A percentile compares a stretch with the other conserved stretches of the same genome.
phyloP scores from a whole-genome alignment of 2,329 filamentous ascomycete genomes.

The Chaetomiaceae sp. region DNA sequence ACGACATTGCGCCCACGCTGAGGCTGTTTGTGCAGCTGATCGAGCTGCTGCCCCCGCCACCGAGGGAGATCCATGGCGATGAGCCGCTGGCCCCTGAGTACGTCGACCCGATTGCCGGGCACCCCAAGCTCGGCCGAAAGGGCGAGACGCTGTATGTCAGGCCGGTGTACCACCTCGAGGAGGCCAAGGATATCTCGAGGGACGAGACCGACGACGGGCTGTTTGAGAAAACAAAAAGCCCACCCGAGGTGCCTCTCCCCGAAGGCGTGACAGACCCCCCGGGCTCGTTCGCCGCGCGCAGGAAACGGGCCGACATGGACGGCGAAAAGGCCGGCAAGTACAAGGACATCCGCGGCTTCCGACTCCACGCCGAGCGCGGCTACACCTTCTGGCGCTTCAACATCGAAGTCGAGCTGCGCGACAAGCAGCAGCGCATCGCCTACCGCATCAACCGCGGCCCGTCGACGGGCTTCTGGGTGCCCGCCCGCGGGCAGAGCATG shows the following conservation, averaged over 20 bases:
- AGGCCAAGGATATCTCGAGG: conserved; percentile 71
- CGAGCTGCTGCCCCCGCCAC: conserved; percentile 74
- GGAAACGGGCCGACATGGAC: conserved; percentile 55
- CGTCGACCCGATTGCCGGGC: conserved; percentile 82
- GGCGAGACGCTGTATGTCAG: conserved; percentile 85
- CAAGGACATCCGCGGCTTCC: conserved; percentile 75
- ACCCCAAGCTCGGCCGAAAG: conserved; percentile 78
- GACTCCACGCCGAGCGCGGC: conserved; percentile 79
- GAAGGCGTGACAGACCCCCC: conserved; percentile 45
- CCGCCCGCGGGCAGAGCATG: conserved; percentile 78
- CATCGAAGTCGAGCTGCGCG: conserved; percentile 80
- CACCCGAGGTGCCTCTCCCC: conserved; percentile 42
- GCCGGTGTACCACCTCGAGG: conserved; percentile 80
- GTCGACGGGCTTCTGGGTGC: conserved; percentile 90
- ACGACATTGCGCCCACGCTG: conserved; percentile 72
- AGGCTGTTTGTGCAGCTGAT: conserved; percentile 84
- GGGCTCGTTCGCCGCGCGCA: conserved; percentile 50
- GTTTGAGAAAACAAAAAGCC: conserved; percentile 64
- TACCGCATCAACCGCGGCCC: conserved; percentile 95
- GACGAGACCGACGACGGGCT: conserved; percentile 78
- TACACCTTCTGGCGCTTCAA: conserved; percentile 98
- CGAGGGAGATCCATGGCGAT: conserved; percentile 61
- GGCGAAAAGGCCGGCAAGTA: conserved; percentile 79
- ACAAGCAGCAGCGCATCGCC: conserved; percentile 77
- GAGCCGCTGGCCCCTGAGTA: conserved; percentile 70